Conservation (phyloP, 768 basidiomycete genomes). For the Rhizopogon rudus region DNA sequence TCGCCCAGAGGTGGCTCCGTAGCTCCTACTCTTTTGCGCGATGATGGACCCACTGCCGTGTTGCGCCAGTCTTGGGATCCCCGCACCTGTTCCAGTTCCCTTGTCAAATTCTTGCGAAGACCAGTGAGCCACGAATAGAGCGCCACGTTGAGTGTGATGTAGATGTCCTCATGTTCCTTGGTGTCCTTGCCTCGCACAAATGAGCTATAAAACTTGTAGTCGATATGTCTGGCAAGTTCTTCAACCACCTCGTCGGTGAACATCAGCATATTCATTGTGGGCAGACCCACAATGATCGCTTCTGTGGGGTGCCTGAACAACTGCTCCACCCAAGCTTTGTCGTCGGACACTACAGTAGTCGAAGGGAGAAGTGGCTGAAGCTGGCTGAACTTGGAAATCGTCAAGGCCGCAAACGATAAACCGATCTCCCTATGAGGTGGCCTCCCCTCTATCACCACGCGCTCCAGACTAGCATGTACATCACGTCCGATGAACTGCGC, state of each 20-base stretch:
- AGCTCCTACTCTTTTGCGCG: slow-evolving; percentile 35
- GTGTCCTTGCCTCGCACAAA: slow-evolving; percentile 52
- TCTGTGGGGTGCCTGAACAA: slow-evolving; percentile 60
- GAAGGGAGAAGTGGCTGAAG: slow-evolving; percentile 43
- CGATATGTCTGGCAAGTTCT: slow-evolving; percentile 36
- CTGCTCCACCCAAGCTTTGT: slow-evolving; percentile 52
- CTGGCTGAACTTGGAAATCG: slow-evolving; percentile 69
- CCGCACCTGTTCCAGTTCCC: slow-evolving; percentile 75
- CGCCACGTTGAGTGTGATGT: slow-evolving; percentile 79
- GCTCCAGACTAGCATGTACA: slow-evolving; percentile 66
- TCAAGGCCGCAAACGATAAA: slow-evolving; percentile 72
- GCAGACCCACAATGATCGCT: slow-evolving; percentile 74
- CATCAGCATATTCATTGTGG: slow-evolving; percentile 82
- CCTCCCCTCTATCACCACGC: slow-evolving; percentile 45
- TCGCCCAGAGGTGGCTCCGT: not conserved
- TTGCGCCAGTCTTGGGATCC: slow-evolving; percentile 50
- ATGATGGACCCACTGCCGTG: slow-evolving; percentile 25
- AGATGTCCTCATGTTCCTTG: slow-evolving; percentile 68
- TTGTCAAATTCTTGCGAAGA: slow-evolving; percentile 66
- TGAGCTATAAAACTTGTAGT: slow-evolving; percentile 69
- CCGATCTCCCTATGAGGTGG: slow-evolving; percentile 61
- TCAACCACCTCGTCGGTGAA: slow-evolving; percentile 54
- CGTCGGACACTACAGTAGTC: slow-evolving; percentile 34
- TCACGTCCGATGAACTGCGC: slow-evolving; percentile 69
- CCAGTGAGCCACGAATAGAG: slow-evolving; percentile 80